Evolutionary conservation across 495 filamentous ascomycete species (phyloP).

Genomic region (Usnea hakonensis): DNA sequence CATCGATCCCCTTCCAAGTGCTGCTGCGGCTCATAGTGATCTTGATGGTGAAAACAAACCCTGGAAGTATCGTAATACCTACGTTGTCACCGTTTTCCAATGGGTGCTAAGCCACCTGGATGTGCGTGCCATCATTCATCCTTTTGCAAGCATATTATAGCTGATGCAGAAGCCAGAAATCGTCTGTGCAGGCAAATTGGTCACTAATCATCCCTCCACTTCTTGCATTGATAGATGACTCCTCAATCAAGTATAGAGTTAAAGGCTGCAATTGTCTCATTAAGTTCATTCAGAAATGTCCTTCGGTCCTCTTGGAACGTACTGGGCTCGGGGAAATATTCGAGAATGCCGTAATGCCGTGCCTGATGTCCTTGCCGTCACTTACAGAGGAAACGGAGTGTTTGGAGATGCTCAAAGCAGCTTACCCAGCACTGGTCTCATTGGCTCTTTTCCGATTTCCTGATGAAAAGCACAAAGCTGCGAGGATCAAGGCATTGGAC

Average conservation of each 20-base stretch:
- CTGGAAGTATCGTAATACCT: conserved; percentile 62
- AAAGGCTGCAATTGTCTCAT: conserved; percentile 54
- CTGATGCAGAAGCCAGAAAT: conserved; percentile 3
- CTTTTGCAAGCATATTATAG: neutral
- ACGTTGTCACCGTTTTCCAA: conserved; percentile 53
- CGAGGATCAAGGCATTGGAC: conserved; percentile 37
- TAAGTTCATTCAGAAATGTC: conserved; percentile 46
- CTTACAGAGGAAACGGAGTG: conserved; percentile 70
- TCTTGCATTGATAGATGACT: conserved; percentile 71
- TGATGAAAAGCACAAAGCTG: conserved; percentile 16
- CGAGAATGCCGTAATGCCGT: conserved; percentile 66
- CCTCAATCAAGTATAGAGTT: conserved; percentile 45
- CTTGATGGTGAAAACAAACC: conserved; percentile 50
- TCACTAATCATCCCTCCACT: conserved; percentile 77
- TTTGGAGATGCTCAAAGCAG: conserved; percentile 52
- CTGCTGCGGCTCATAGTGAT: conserved; percentile 38
- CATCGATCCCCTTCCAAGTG: conserved; percentile 40
- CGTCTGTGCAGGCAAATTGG: conserved; percentile 50
- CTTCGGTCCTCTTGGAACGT: conserved; percentile 49
- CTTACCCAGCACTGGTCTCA: conserved; percentile 58
- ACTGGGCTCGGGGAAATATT: conserved; percentile 77
- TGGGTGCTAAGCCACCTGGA: conserved; percentile 52
- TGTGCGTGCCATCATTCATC: neutral
- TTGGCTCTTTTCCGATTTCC: conserved; percentile 44
- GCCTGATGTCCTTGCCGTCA: conserved; percentile 64